Evolutionary conservation across 768 basidiomycete species (phyloP).

Genomic region (Trametes maxima): DNA sequence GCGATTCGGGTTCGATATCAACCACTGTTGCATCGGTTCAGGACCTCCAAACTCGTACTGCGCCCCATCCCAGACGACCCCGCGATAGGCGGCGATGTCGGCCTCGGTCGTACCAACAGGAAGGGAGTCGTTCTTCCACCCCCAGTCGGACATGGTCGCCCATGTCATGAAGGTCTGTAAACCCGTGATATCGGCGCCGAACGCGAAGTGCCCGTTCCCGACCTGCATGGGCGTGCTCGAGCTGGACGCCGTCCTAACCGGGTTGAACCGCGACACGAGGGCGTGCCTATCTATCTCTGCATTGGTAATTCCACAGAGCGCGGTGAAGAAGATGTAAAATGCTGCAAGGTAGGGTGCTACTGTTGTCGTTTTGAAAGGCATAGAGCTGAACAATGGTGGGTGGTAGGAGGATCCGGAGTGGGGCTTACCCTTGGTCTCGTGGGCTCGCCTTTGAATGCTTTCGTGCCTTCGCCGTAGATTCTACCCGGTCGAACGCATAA

Average conservation of each 20-base stretch:
- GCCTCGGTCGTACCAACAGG: slow-evolving; percentile 44
- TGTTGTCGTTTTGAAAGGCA: not conserved
- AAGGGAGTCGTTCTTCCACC: slow-evolving; percentile 61
- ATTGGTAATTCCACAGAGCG: not conserved
- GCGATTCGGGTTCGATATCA: slow-evolving; percentile 59
- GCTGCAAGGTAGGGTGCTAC: not conserved
- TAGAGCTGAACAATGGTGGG: not conserved
- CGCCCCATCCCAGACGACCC: slow-evolving; percentile 53
- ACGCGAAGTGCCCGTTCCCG: slow-evolving; percentile 65
- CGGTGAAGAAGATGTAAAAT: not conserved
- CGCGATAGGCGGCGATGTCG: slow-evolving; percentile 50
- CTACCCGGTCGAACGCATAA: too few species aligned
- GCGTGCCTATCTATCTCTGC: slow-evolving; percentile 36
- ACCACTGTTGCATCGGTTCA: slow-evolving; percentile 50
- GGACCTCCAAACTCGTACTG: slow-evolving; percentile 55
- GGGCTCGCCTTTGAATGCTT: too few species aligned
- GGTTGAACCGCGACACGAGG: slow-evolving; percentile 53
- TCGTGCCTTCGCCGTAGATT: too few species aligned
- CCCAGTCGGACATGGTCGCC: slow-evolving; percentile 60
- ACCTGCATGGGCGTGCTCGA: slow-evolving; percentile 56
- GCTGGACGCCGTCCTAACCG: slow-evolving; percentile 49
- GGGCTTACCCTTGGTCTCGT: not conserved
- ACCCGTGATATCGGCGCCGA: slow-evolving; percentile 59
- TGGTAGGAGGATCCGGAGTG: not conserved
- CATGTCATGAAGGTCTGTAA: slow-evolving; percentile 60